Conservation (phyloP, 805 yeast genomes). For the Pichia insulana region DNA sequence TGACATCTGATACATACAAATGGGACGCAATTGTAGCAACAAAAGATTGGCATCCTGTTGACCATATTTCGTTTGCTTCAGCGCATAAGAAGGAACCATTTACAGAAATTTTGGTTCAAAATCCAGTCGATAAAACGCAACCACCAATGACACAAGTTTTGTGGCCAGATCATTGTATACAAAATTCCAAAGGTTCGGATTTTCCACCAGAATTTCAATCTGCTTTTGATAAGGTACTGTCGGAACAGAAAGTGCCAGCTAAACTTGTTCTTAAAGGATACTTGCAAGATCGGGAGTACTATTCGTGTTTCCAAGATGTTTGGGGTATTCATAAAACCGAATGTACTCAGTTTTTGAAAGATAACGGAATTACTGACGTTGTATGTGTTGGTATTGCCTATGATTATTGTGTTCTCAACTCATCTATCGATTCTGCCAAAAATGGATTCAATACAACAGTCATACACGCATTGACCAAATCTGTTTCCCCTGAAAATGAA, state of each 20-base stretch:
- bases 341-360: slow-evolving; percentile 39
- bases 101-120: slow-evolving; percentile 36
- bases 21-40: slow-evolving; percentile 69
- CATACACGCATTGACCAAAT: slow-evolving; percentile 43
- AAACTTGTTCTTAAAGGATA: slow-evolving; percentile 60
- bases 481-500: slow-evolving; percentile 41
- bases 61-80: slow-evolving; percentile 78
- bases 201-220: slow-evolving; percentile 44
- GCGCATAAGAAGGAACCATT: slow-evolving; percentile 48
- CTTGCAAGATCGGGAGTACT: slow-evolving; percentile 67
- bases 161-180: slow-evolving; percentile 93
- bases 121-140: slow-evolving; percentile 36
- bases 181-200: slow-evolving; percentile 56
- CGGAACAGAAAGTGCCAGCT: slow-evolving; percentile 30
- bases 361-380: slow-evolving; percentile 47
- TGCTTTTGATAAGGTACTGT: slow-evolving; percentile 19
- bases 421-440: slow-evolving; percentile 60
- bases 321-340: slow-evolving; percentile 71
- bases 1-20: slow-evolving; percentile 30
- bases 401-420: slow-evolving; percentile 76
- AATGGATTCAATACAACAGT: slow-evolving; percentile 61
- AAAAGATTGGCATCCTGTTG: slow-evolving; percentile 81
- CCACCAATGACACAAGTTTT: slow-evolving; percentile 36
- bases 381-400: slow-evolving; percentile 76
- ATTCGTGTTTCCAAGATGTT: slow-evolving; percentile 77